Evolutionary conservation across 192 early-diverging fungal genomes (phyloP), one percentile per base, ranked within the genome.

Genomic region (Kickxella alabastrina): DNA sequence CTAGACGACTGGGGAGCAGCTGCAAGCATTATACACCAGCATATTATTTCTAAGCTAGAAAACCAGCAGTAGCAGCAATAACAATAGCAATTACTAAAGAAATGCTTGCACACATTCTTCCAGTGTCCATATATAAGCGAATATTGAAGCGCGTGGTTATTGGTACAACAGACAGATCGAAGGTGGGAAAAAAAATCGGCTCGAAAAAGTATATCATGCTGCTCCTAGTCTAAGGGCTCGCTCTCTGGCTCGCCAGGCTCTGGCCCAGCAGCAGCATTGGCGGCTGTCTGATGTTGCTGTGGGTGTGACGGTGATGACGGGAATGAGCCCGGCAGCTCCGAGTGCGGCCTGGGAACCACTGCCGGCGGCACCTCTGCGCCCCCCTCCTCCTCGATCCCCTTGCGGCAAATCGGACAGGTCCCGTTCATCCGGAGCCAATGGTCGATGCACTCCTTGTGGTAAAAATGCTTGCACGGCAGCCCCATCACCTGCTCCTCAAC

Each of bases 361-460:
- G 28, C 45, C 6, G 39, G 18, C 10, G n/a, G 18, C 3, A 14
- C 43, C 2, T 17, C 28, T 10, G 32, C 24, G 10, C 46, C 46
- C 22, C 43, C 52, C 2, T 53, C 43, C 4, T 36, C 38, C 1
- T 70, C 78, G 36, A 84, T 65, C 5, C 65, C 49, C 23, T 79
- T 69, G 42, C 84, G 65, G 52, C 92, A 95, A 21, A 92, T 88
- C 18, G 92, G 92, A 69, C 92, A 95, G 8, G 92, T 91, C 6
- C 91, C 93, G 53, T 95, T 96, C 45, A 95, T 79, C 57, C 88
- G 88, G 37, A 98, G 77, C 95, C 95, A 98, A 29, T 85, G 84
- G 39, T 87, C 85, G 43, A 95, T 89, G 61, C 95, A 98, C 5
- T 81, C 77, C 6, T 83, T 80, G 59, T 98, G 95, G 56, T 93